Conservation (phyloP, 805 yeast species). For the Candida chilensis region DNA sequence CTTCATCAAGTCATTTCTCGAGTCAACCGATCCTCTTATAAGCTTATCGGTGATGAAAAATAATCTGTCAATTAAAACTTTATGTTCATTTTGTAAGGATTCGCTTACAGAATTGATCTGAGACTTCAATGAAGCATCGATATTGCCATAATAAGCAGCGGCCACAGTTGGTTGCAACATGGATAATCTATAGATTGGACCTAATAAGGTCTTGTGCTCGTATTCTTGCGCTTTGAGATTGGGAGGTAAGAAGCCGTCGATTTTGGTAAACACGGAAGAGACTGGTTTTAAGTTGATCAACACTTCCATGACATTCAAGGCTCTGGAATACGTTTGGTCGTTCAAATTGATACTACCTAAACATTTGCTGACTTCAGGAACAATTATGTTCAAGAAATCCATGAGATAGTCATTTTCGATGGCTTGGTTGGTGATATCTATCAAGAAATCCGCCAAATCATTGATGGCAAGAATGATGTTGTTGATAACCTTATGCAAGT, state of each 20-base stretch:
- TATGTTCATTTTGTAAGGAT: constrained; percentile 57
- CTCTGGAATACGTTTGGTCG: constrained; percentile 41
- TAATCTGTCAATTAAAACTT: constrained; percentile 48
- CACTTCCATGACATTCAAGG: constrained; percentile 46
- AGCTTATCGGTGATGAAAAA: constrained; percentile 66
- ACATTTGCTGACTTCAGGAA: constrained; percentile 31
- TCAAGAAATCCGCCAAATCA: constrained; percentile 33
- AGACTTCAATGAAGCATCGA: constrained; percentile 19
- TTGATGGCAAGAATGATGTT: constrained; percentile 12
- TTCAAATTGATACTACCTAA: constrained; percentile 31
- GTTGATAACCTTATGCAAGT: constrained; percentile 16
- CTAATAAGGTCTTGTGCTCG: constrained; percentile 60
- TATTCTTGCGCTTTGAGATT: constrained; percentile 37
- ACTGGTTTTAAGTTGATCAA: constrained; percentile 53
- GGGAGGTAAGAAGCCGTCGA: constrained; percentile 44
- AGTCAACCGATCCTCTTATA: constrained; percentile 58
- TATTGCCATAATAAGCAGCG: constrained; percentile 28
- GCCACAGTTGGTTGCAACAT: constrained; percentile 55
- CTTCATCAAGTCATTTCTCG: constrained; percentile 55
- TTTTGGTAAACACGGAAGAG: constrained; percentile 48
- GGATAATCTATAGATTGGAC: constrained; percentile 68
- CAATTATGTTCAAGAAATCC: constrained; percentile 48
- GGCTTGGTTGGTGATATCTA: constrained; percentile 48
- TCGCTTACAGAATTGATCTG: constrained; percentile 44
- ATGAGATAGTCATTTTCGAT: constrained; percentile 56